Evolutionary conservation across 495 filamentous ascomycete species (phyloP).

Genomic region (Lasiosphaeriaceae sp.): DNA sequence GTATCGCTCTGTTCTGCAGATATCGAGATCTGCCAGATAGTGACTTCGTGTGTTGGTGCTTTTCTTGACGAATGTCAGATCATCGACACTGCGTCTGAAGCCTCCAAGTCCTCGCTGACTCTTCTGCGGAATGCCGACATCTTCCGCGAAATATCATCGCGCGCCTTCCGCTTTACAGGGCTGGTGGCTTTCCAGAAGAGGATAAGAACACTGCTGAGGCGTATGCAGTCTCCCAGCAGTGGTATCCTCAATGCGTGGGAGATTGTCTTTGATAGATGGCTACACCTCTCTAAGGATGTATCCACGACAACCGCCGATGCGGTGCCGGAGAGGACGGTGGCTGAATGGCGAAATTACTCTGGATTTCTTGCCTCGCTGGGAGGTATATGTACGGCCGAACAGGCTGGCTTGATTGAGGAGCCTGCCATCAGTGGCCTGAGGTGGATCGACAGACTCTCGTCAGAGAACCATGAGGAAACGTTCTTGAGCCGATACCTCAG

Average conservation of each 20-base stretch:
- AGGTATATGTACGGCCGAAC: conserved; percentile 61
- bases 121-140: conserved; percentile 57
- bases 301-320: conserved; percentile 43
- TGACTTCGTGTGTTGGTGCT: conserved; percentile 59
- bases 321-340: conserved; percentile 50
- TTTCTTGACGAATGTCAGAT: conserved; percentile 57
- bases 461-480: conserved; percentile 54
- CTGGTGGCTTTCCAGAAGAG: conserved; percentile 64
- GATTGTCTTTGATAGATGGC: conserved; percentile 57
- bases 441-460: conserved; percentile 60
- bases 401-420: conserved; percentile 50
- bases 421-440: conserved; percentile 50
- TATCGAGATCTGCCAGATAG: conserved; percentile 57
- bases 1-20: conserved; percentile 60
- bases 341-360: conserved; percentile 63
- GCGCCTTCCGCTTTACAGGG: conserved; percentile 60
- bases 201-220: conserved; percentile 50
- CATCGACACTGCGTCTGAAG: conserved; percentile 46
- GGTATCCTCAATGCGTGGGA: conserved; percentile 64
- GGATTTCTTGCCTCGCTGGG: conserved; percentile 63
- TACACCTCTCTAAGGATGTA: conserved; percentile 55
- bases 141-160: conserved; percentile 58
- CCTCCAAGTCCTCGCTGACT: conserved; percentile 45
- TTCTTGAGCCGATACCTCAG: conserved; percentile 57
- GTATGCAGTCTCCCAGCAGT: conserved; percentile 55